Evolutionary conservation across 2,329 filamentous ascomycete genomes (phyloP), one percentile per base, ranked within the genome.

Genomic region (Neodidymelliopsis sp.): DNA sequence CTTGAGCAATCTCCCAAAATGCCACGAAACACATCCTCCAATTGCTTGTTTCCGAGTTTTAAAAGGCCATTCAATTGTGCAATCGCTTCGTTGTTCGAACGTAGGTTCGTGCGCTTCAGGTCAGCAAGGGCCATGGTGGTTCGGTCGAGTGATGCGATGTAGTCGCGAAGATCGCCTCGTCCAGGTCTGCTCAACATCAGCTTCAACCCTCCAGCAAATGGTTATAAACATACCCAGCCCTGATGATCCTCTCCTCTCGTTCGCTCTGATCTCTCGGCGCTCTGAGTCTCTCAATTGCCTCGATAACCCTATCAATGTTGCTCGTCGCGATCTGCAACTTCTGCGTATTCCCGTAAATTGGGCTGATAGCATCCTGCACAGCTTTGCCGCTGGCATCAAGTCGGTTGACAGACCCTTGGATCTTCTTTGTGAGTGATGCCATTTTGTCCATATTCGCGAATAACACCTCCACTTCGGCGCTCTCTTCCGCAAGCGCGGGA

Each of bases 241-340:
- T 86, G 66, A 99, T 92, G 56, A 97, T 91, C 44, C 87, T 86
- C 74, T 99, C 94, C 73, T 99, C 94, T 55, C 89, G 86, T 60
- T 89, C 91, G 67, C 94, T 93, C 69, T 91, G 91, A 70, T 97
- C 91, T 53, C 92, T 85, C n/a, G 94, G 93, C 65, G 95, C 89
- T 60, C 90, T 87, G 29, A 97, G 81, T 54, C 87, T 86, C 54
- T 96, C 91, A 61, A 99, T 97, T 13, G 92, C 90, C 55, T 87
- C 82, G 50, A 96, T 84, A 25, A 97, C 85, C 54, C 84, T 83
- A 67, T 97, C 92, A 63, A 97, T 89, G 69, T 99, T 99, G 59
- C 83, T 86, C 59, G 90, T 91, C 25, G 95, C 84, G n/a, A 87
- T 83, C 74, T 97, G 94, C 16, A 97, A 81, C 55, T 86, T 88